Evolutionary conservation across 495 filamentous ascomycete species (phyloP), one percentile per base, ranked within the genome.

Genomic region (Aspergillus kassunensis): DNA sequence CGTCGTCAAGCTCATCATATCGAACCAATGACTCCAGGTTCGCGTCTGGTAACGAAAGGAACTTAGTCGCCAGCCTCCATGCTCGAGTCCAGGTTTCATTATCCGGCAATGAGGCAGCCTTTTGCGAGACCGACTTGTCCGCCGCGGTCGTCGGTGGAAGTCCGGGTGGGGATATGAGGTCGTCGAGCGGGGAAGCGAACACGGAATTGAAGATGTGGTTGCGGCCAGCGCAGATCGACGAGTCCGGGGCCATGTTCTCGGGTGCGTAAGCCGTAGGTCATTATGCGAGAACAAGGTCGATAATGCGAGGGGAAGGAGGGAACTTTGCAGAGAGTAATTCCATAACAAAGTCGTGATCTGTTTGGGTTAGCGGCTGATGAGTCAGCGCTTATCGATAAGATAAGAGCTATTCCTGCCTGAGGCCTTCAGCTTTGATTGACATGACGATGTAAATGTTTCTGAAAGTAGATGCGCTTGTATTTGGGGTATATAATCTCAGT

Each of bases 31-130:
- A 44, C 13, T 57, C 59, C 8, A 73, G 68, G 3, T 64, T 66
- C 5, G 37, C 48, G 29, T 73, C 65, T 10, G 84, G 81, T 3
- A 90, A 66, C 5, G 72, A 65, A 13, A 91, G 76, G 40, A 79
- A 81, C 31, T 73, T 69, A 10, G 84, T 89, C 39, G 85, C 86
- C 2, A 75, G 66, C 60, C 81, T 79, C 85, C 88, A 90, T 31
- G 86, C 81, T 46, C 80, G 75, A 55, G 87, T 80, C 78, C 83
- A 89, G 47, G 67, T 67, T 46, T 75, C 70, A 60, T 85, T 83
- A 51, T 89, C 80, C 33, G 60, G 53, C 29, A 60, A 49, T 42
- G 54, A 15, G 41, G 2, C 16, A 25, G 23, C 34, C 16, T 46
- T 33, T 16, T 8, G 23, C 19, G 42, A 30, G 25, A 3, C 25